Base-by-base conservation (phyloP, 2,329 filamentous ascomycete species). In the Sclerotinia nivalis region DNA sequence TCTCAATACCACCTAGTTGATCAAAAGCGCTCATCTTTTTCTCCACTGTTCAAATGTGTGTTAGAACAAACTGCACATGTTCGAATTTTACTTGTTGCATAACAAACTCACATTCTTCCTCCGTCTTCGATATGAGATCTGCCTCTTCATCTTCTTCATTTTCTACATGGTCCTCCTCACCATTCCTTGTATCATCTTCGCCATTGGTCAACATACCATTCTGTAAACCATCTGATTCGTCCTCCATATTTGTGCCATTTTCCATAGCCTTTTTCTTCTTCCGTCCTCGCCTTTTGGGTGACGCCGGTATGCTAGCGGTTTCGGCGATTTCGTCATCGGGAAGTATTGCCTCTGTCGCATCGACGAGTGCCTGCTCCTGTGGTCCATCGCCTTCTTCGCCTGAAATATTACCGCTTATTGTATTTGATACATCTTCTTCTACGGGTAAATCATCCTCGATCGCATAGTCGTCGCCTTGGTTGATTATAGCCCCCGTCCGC, bases 1-100 rank as follows among this genome's bases (percentile, higher is more conserved):
- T 91, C 79, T 98, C 95, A 56, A 99, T 91, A 25, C 88, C 87
- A 25, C 88, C 85, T 75, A 97, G 86, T 74, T 93, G 89, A 69
- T 93, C 92, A 77, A 94, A 90, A 0, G 94, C 94, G 47, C 87
- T 87, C 77, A 89, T 89, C 81, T 95, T 96, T 77, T 89, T 89
- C 76, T 92, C 88, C 73, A 92, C 92, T 95, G 76, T 71, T 70
- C 75, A 78, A 71, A 77, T 76, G 49, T 71, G 15, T n/a, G 34
- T 65, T 65, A 65, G 61, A 43, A 65, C 18, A 43, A 43, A 28
- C 49, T 40, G 47, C 34, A 13, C 34, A 43, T 28, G n/a, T 40
- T 65, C 49, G 13, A 45, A 10, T 28, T 28, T 20, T 20, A 20
- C n/a, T 18, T 28, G 31, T 37, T 65, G 18, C 22, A 25, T 40